These are phyloP conservation scores for Cyanidioschyzon merolae DNA, from an alignment of 23 red algal species.

Conservation along the genomic window DNA sequence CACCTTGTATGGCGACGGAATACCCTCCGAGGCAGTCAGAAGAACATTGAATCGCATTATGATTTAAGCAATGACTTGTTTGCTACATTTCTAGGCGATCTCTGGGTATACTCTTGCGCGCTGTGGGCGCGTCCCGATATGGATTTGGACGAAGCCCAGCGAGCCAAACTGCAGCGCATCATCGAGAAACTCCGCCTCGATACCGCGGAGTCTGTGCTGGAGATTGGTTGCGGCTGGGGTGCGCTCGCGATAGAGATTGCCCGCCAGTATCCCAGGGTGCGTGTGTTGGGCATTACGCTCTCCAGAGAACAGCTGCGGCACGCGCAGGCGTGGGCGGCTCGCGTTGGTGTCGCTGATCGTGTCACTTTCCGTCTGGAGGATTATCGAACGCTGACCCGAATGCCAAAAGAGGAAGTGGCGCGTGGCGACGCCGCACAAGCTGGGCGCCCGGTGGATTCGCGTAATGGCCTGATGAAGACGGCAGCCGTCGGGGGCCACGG, in stretches of 20 bases:
- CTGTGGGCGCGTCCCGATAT: constrained; percentile 20
- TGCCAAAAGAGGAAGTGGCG: neutral
- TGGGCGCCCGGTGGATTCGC: too few species aligned
- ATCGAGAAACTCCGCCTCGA: constrained; percentile 45
- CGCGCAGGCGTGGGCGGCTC: constrained; percentile 27
- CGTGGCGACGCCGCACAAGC: too few species aligned
- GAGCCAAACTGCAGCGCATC: constrained; percentile 51
- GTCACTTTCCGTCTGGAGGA: constrained; percentile 56
- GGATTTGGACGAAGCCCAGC: constrained; percentile 65
- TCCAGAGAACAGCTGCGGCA: constrained; percentile 68
- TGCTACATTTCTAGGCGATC: constrained; percentile 68
- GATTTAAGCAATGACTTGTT: constrained; percentile 90
- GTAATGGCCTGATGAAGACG: too few species aligned
- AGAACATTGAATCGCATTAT: constrained; percentile 79
- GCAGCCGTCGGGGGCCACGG: too few species aligned
- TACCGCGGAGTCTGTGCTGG: constrained; percentile 37
- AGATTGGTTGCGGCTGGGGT: constrained; percentile 98
- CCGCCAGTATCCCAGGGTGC: constrained; percentile 22
- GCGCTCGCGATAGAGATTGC: constrained; percentile 68
- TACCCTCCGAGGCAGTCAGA: constrained; percentile 27
- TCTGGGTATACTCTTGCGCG: constrained; percentile 91
- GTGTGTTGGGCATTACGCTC: constrained; percentile 73
- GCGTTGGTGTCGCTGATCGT: constrained; percentile 41
- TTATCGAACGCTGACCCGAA: constrained; percentile 44
- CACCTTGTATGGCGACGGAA: constrained; percentile 45